A percentile compares a stretch with the other conserved stretches of the same genome.
Conservation (phyloP, 495 filamentous ascomycete genomes). For the Podospora anserina region DNA sequence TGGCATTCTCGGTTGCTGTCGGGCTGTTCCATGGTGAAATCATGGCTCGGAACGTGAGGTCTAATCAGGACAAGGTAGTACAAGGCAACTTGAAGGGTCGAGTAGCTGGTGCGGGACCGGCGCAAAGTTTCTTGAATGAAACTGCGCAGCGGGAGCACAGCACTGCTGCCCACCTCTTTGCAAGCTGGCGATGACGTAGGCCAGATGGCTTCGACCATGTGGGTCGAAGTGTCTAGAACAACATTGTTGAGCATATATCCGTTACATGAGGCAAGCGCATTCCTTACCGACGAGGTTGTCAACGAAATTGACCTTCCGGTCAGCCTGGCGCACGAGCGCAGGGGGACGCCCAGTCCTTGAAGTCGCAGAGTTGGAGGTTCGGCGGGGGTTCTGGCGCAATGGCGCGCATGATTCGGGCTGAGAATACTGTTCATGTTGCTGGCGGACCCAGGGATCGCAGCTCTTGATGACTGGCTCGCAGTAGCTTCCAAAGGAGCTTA, state of each 20-base stretch:
- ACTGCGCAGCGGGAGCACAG: constrained; percentile 83
- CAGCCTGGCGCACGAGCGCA: constrained; percentile 79
- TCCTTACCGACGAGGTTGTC: constrained; percentile 97
- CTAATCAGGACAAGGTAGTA: constrained; percentile 96
- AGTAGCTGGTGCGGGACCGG: constrained; percentile 92
- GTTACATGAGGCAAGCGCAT: constrained; percentile 12
- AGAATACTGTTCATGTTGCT: constrained; percentile 20
- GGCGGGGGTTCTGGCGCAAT: constrained; percentile 77
- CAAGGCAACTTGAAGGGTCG: constrained; percentile 91
- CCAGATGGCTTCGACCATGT: constrained; percentile 98
- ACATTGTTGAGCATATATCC: not conserved
- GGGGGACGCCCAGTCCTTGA: constrained; percentile 69
- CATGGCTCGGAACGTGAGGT: constrained; percentile 75
- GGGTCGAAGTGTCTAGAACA: constrained; percentile 80
- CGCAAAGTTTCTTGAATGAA: constrained; percentile 98
- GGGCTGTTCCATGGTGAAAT: constrained; percentile 83
- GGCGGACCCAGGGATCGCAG: constrained; percentile 32
- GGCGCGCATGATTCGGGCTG: constrained; percentile 58
- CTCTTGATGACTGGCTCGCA: constrained; percentile 29
- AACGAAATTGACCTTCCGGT: constrained; percentile 93
- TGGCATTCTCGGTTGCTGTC: constrained; percentile 69
- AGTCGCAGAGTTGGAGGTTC: constrained; percentile 56
- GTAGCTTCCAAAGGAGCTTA: constrained; percentile 30
- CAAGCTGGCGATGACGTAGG: constrained; percentile 66
- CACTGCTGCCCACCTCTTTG: constrained; percentile 55